Conservation (phyloP, 139 green algal genomes). For the Haematococcus lacustris region DNA sequence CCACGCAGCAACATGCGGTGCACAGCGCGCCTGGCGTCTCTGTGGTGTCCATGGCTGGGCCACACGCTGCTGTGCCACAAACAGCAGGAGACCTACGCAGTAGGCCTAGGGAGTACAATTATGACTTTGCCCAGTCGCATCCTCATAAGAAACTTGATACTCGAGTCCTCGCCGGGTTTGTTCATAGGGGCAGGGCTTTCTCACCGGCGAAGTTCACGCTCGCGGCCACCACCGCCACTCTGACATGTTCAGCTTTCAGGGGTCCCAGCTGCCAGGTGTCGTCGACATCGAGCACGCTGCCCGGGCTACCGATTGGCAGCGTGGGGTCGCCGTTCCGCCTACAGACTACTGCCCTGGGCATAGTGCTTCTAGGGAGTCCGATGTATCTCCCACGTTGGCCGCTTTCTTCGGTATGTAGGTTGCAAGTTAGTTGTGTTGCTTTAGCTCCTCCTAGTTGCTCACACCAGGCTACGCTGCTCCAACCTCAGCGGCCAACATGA, state of each 20-base stretch:
- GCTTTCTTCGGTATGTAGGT: background rate
- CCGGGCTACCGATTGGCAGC: background rate
- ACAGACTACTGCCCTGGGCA: background rate
- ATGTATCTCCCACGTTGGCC: background rate
- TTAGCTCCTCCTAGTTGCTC: no score
- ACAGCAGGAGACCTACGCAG: background rate
- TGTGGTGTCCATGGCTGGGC: background rate
- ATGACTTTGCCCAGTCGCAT: no score
- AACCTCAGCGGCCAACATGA: no score
- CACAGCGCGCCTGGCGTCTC: background rate
- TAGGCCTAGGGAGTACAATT: no score
- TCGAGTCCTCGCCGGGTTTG: background rate
- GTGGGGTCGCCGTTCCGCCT: background rate
- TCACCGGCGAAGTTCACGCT: background rate
- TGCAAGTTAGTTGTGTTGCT: no score
- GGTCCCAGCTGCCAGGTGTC: background rate
- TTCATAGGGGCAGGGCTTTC: background rate
- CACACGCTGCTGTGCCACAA: background rate
- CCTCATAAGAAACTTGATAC: no score
- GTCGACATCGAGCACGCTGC: background rate
- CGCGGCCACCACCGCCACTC: background rate
- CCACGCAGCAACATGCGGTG: background rate
- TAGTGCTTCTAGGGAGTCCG: background rate
- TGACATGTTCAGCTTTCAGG: background rate
- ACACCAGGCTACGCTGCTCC: no score